Evolutionary conservation across 257 asterid species (phyloP), one percentile per base, ranked within the genome.

Genomic region (Solanum paucissectum): DNA sequence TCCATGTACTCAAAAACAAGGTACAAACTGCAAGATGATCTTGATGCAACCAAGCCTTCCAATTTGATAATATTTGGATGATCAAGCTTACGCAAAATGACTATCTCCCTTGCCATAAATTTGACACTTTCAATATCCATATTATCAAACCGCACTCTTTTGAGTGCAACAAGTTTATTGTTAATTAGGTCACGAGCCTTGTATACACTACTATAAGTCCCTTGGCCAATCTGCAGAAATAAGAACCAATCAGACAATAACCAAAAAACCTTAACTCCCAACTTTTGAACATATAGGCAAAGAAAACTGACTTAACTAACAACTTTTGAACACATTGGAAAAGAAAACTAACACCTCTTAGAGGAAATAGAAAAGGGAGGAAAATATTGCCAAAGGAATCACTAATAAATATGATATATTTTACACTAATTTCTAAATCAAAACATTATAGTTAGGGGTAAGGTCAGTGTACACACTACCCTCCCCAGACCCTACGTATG

Each of bases 31-130:
- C 94, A 84, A 52, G 98, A 96, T 60, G 95, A 88, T 85, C 92
- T 91, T 77, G 99, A 96, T 42, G 98, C 89, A 44, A 96, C 92
- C 93, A 96, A 89, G 90, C 98, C 98, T 88, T 94, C 96, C 88
- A 96, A 91, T 91, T 96, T 95, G 37, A 96, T 93, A 64, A 96
- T 83, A 90, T 96, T 96, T 14, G 98, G 98, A 89, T 96, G 99
- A 91, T 96, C 93, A 88, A 96, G 98, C 91, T 91, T 94, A 38
- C 99, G 93, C 90, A 96, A 89, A 62, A 96, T 90, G 89, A 92
- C 90, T 86, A 96, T 96, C 91, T 96, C 99, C 95, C 99, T 93
- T 25, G 98, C 99, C 99, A 96, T 96, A 88, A 96, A 96, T 83
- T 94, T 94, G 86, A 96, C 96, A 75, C 99, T 96, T 86, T 96